Conservation (phyloP, 257 asterid genomes). For the Rubia yunnanensis region DNA sequence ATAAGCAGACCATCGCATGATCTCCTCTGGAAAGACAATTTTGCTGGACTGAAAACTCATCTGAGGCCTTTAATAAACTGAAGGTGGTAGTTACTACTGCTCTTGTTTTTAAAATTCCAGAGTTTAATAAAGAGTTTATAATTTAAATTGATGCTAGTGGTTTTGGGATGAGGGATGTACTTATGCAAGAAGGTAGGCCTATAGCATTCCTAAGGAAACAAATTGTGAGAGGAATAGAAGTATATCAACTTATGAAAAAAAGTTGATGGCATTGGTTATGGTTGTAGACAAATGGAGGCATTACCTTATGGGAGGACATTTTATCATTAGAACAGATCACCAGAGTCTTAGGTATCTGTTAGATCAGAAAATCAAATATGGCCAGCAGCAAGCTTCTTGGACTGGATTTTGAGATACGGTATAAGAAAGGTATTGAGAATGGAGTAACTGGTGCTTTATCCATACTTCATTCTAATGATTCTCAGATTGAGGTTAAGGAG, state of each 20-base stretch:
- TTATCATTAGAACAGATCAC: neutral
- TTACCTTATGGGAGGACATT: neutral
- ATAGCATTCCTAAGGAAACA: neutral
- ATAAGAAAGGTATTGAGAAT: too few species aligned
- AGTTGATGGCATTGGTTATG: neutral
- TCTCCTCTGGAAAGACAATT: neutral
- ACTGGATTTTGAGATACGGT: neutral
- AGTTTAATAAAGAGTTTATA: too few species aligned
- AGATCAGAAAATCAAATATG: neutral
- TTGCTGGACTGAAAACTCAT: too few species aligned
- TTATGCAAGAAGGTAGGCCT: neutral
- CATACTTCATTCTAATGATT: too few species aligned
- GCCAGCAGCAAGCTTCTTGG: neutral
- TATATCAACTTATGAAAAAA: neutral
- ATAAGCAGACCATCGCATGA: neutral
- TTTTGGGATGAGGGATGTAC: neutral
- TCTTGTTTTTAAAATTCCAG: neutral
- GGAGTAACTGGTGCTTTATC: neutral
- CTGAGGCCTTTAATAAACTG: neutral
- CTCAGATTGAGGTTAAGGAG: too few species aligned
- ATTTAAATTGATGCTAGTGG: neutral
- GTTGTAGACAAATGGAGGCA: neutral
- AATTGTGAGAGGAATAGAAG: neutral
- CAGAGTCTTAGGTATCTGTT: neutral
- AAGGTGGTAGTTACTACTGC: neutral